Conservation (phyloP, 352 stramenopile species). For the Phytopythium vexans region DNA sequence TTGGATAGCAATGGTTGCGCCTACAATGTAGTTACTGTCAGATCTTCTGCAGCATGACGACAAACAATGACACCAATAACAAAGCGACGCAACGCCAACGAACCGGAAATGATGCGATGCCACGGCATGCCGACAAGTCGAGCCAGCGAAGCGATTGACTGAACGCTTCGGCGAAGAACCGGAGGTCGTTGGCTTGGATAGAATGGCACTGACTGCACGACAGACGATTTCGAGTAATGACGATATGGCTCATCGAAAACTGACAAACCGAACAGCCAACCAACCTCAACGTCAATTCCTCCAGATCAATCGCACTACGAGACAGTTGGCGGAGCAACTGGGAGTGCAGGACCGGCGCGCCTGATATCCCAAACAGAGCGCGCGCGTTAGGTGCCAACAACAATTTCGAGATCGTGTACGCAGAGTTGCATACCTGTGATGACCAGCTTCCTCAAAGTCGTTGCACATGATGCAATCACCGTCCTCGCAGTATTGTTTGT, state of each 20-base stretch:
- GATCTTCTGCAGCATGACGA: not conserved
- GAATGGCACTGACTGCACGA: not conserved
- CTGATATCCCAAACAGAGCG: conserved; percentile 12
- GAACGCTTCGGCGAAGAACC: conserved; percentile 23
- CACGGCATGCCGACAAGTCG: conserved; percentile 50
- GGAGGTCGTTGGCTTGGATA: conserved; percentile 42
- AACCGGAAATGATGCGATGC: conserved; percentile 42
- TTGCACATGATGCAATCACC: conserved; percentile 35
- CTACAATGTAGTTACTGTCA: no score
- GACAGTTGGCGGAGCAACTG: conserved; percentile 35
- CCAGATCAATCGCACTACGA: conserved; percentile 19
- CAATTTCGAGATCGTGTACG: not conserved
- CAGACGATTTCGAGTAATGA: not conserved
- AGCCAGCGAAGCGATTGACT: conserved; percentile 35
- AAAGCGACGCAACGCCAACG: not conserved
- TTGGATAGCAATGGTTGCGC: conserved; percentile 15
- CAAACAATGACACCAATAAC: conserved; percentile 3
- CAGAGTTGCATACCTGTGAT: conserved; percentile 31
- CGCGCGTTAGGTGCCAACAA: conserved; percentile 1
- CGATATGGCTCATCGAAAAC: not conserved
- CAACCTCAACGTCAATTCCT: conserved; percentile 55
- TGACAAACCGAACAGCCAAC: not conserved
- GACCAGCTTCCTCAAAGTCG: conserved; percentile 30
- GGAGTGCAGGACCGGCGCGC: conserved; percentile 39
- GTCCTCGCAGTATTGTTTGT: conserved; percentile 36